Evolutionary conservation across 192 early-diverging fungal species (phyloP), one percentile per base, ranked within the genome.

Genomic region (Umbelopsis isabellina): DNA sequence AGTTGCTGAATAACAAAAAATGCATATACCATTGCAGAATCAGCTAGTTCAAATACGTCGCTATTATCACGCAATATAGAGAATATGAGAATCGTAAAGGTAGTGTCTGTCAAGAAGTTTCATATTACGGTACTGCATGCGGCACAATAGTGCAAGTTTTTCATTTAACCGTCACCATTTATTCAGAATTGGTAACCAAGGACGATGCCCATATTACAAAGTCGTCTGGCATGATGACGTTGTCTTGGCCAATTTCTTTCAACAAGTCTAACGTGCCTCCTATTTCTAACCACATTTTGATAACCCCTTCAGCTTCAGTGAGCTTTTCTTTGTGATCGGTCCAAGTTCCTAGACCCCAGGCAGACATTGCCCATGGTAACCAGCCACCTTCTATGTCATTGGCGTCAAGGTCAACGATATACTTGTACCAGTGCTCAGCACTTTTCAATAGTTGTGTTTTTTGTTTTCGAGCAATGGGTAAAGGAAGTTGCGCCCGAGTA

Each of bases 271-370:
- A 18, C 10, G 55, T 35, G 4, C 55, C 55, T 35, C 55, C 55
- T 61, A 35, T 25, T 61, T 33, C 55, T 13, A 61, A 5, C 55
- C 55, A 61, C 30, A 61, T 16, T 35, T 37, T 61, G 15, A 61
- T 18, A 61, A 61, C 37, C 8, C 27, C 25, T 61, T 61, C 55
- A 30, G 55, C 55, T 61, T 61, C 55, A 30, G 55, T 18, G 12
- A 61, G 33, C 0, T 82, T 84, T n/a, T 82, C 84, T 49, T 79
- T 88, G 16, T 83, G 79, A 30, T 73, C 71, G 18, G 66, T 79
- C 74, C 85, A 83, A 70, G 82, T 84, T 69, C 78, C 83, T 66
- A 81, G 80, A 20, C 76, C 65, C 55, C 81, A 89, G 23, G 84
- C 84, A 46, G 72, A 66, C 68, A 77, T 75, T 0, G 79, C 80